These are phyloP conservation scores for Kluyveromyces nonfermentans DNA, from an alignment of 805 yeast species.

Conservation along the genomic window DNA sequence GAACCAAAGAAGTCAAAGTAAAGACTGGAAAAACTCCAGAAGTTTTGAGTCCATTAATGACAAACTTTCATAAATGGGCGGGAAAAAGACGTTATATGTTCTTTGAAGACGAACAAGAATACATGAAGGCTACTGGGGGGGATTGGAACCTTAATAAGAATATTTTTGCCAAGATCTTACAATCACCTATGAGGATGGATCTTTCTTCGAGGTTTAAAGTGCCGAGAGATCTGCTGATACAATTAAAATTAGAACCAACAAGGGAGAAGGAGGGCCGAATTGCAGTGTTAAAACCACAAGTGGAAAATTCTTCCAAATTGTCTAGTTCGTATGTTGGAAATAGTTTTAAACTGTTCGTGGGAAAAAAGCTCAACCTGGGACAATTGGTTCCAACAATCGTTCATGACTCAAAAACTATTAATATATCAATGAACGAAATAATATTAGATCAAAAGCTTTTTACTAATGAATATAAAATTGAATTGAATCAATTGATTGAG, in stretches of 20 bases:
- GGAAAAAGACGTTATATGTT: conserved; percentile 21
- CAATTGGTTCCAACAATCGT: conserved; percentile 5
- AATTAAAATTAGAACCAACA: conserved; percentile 20
- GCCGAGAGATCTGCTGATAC: conserved; percentile 34
- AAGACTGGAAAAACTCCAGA: neutral
- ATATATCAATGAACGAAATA: conserved; percentile 2
- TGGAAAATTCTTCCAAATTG: conserved; percentile 3
- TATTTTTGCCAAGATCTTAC: conserved; percentile 31
- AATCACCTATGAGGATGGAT: conserved; percentile 38
- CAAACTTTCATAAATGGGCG: conserved; percentile 30
- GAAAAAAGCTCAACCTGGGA: neutral
- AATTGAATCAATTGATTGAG: neutral
- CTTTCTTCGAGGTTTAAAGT: conserved; percentile 27
- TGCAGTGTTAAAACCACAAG: conserved; percentile 6
- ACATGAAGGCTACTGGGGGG: conserved; percentile 1
- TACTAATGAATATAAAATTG: neutral
- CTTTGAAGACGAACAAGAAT: conserved; percentile 6
- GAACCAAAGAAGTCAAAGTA: neutral
- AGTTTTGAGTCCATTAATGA: conserved; percentile 16
- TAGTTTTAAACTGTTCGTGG: conserved; percentile 2
- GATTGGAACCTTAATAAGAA: conserved; percentile 22
- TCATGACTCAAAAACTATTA: conserved; percentile 1
- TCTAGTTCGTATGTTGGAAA: conserved; percentile 21
- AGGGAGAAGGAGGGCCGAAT: conserved; percentile 7
- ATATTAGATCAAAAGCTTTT: neutral